A percentile compares a stretch with the other conserved stretches of the same genome.
phyloP scores from a whole-genome alignment of 1,139 yeast genomes.

The Pichia sp. region DNA sequence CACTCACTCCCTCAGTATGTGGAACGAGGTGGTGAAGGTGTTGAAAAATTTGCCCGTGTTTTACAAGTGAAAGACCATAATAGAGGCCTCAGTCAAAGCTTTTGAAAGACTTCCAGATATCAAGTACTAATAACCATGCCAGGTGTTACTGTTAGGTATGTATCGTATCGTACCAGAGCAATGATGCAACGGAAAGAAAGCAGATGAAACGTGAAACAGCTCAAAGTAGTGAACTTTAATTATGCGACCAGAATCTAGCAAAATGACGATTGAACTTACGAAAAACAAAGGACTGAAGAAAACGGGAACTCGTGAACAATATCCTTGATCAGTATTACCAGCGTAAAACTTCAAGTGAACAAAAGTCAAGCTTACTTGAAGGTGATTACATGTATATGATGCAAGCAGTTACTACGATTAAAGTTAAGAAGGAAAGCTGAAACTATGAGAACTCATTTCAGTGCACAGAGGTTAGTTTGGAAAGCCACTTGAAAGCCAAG shows the following conservation, averaged over 20 bases:
- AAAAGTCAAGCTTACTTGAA: too few relatives aligned
- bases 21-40: background rate
- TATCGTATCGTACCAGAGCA: constrained; percentile 24
- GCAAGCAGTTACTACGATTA: too few relatives aligned
- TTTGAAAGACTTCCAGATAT: background rate
- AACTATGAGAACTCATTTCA: too few relatives aligned
- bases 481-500: too few relatives aligned
- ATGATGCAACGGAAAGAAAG: background rate
- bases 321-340: too few relatives aligned
- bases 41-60: constrained; percentile 4
- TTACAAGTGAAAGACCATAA: background rate
- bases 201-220: background rate
- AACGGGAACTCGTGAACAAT: too few relatives aligned
- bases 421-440: too few relatives aligned
- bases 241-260: background rate
- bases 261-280: background rate
- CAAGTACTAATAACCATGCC: constrained; percentile 55
- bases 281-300: background rate
- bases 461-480: too few relatives aligned
- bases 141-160: constrained; percentile 98
- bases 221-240: background rate
- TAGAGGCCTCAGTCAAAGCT: background rate
- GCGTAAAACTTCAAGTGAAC: too few relatives aligned
- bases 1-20: background rate
- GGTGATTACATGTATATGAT: too few relatives aligned